Base-by-base conservation (phyloP, 2,329 filamentous ascomycete genomes). In the Venturia effusa region DNA sequence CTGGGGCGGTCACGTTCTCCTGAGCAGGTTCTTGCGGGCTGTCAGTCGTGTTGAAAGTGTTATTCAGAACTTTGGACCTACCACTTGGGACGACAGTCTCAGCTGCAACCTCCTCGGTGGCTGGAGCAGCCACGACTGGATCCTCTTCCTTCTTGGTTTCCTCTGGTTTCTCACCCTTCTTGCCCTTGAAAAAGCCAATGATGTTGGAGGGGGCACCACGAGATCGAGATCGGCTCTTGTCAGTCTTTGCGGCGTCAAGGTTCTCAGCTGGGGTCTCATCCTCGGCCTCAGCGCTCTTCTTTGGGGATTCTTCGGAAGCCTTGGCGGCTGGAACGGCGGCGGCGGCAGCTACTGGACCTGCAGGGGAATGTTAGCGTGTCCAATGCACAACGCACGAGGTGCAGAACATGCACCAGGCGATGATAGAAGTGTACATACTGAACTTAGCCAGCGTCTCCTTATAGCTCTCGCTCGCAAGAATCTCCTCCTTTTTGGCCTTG, bases 401-500 rank as follows among this genome's bases (percentile, higher is more conserved):
- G 27, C 45, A 51, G 8, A 40, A 45, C 41, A 62, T 34, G 24
- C 19, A 11, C 24, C 8, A 41, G 8, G 55, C 40, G n/a, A 60
- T 4, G 30, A 43, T 43, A 32, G 39, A 37, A 51, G n/a, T 40
- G 51, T 64, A 80, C 82, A 72, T 79, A 84, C 83, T 79, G 70
- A 86, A 80, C 77, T 87, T 88, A 79, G 92, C 88, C 24, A 94
- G 78, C 68, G 89, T 86, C 71, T 84, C 82, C 86, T 96, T 97
- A 87, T 96, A 99, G 66, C 85, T 84, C 77, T 96, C 92, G 71
- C 86, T 88, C 77, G 87, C 86, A 68, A 84, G 84, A 70, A 97
- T 84, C 64, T 83, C 83, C 68, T 89, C 81, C 72, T 87, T 88
- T 65, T 89, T 80, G 71, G 88, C 88, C 83, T 94, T 95, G 72